Evolutionary conservation across 371 early-diverging fungal genomes (phyloP), one percentile per base, ranked within the genome.

Genomic region (Dinochytrium kinnereticum): DNA sequence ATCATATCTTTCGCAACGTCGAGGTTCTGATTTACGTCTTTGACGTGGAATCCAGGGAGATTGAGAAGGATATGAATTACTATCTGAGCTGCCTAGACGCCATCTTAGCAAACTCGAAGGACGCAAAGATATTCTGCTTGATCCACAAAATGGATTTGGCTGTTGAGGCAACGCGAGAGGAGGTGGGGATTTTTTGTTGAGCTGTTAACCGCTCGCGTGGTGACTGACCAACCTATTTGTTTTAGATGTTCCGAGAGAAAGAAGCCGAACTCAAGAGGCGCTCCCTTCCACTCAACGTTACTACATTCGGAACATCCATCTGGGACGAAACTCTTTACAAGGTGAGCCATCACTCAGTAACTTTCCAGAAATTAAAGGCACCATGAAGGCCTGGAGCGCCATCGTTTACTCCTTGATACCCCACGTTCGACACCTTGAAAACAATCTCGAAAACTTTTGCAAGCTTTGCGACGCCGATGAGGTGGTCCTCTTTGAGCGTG

Each of bases 61-160:
- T 89, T 74, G 95, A 95, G 73, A 91, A 92, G 78, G 97, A 98
- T 79, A 83, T 97, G 82, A 86, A 90, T 64, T 94, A 96, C 80
- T 97, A 94, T 76, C 92, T 95, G 76, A 89, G 90, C n/a, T 94
- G 94, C 71, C 79, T 98, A 64, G 92, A 94, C 64, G 93, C 94
- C 30, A 91, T 98, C 69, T 74, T 87, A 74, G 82, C 88, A 40
- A 91, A 92, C 76, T 94, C 95, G 17, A 89, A 89, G 74, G 95
- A 96, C 71, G 97, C 97, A 50, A 91, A 93, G 72, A 92, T 98
- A 37, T 97, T 96, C 79, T 94, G 95, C 73, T 84, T 98, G 68
- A 90, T 98, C 59, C 98, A 98, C 80, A 98, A 98, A 79, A 96
- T 97, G 95, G 98, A 98, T 86, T 85, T 96, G 72, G 91, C 96